Conservation (phyloP, 23 red algal species). For the Gracilaria gracilis region DNA sequence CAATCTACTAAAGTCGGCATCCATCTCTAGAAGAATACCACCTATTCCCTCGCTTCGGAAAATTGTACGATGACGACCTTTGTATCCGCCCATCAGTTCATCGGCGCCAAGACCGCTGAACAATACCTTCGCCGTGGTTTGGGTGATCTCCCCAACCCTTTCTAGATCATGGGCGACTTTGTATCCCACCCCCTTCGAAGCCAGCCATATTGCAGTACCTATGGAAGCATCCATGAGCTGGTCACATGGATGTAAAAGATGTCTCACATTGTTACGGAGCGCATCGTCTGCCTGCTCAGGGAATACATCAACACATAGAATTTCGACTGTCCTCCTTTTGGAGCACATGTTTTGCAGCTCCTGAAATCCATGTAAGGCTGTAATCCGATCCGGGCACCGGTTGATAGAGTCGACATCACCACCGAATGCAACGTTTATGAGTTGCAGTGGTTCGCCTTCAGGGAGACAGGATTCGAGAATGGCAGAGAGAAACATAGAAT, state of each 20-base stretch:
- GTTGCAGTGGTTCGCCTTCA: constrained; percentile 65
- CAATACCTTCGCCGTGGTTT: constrained; percentile 59
- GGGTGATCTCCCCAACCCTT: not conserved
- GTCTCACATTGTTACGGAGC: constrained; percentile 26
- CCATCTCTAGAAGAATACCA: constrained; percentile 80
- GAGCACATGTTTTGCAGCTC: constrained; percentile 44
- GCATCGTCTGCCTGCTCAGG: constrained; percentile 26
- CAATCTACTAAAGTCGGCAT: constrained; percentile 85
- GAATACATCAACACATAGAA: constrained; percentile 77
- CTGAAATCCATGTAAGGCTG: constrained; percentile 50
- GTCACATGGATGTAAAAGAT: constrained; percentile 70
- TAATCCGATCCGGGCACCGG: constrained; percentile 67
- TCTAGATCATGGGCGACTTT: not conserved
- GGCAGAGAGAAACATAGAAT: constrained; percentile 80
- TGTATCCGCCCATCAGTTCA: constrained; percentile 95
- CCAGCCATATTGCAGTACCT: constrained; percentile 86
- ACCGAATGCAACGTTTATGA: constrained; percentile 86
- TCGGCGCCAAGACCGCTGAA: constrained; percentile 95
- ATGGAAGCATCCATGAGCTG: constrained; percentile 91
- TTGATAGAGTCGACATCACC: constrained; percentile 26
- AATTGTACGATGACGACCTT: constrained; percentile 84
- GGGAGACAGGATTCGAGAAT: constrained; percentile 67
- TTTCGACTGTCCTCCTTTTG: constrained; percentile 26
- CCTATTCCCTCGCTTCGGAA: constrained; percentile 69
- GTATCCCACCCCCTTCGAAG: constrained; percentile 57